Percentiles rank a stretch among this genome's conserved stretches.
These are phyloP conservation scores for Vitis rotundifolia DNA, from an alignment of 164 flowering plant species.

Conservation along the genomic window DNA sequence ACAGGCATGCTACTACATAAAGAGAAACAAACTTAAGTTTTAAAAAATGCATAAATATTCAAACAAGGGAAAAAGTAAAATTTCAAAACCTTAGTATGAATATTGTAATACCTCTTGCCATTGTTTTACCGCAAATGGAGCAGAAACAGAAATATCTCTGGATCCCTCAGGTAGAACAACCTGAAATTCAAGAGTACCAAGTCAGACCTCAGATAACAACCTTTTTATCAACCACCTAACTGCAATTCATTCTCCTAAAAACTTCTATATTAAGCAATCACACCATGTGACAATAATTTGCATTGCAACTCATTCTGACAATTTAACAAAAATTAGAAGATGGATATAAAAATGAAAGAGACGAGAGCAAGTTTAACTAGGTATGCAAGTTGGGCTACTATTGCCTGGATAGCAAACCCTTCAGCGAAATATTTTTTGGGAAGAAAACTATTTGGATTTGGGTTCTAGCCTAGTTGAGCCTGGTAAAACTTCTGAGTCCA, in stretches of 20 bases:
- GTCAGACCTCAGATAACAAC: background rate
- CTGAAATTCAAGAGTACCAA: slow-evolving; percentile 36
- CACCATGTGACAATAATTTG: too few species aligned
- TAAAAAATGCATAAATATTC: background rate
- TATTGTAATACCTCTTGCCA: slow-evolving; percentile 58
- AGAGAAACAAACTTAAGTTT: background rate
- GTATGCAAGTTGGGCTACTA: too few species aligned
- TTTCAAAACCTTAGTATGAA: background rate
- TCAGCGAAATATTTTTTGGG: too few species aligned
- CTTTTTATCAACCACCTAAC: background rate
- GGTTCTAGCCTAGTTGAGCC: too few species aligned
- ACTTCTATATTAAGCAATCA: too few species aligned
- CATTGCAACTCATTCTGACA: too few species aligned
- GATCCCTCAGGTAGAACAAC: slow-evolving; percentile 97
- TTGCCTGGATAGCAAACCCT: too few species aligned
- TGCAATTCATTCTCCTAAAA: background rate
- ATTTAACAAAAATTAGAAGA: too few species aligned
- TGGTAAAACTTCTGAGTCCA: background rate
- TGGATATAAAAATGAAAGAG: too few species aligned
- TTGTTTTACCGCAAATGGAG: slow-evolving; percentile 78
- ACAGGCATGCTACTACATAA: background rate
- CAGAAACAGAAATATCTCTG: slow-evolving; percentile 64
- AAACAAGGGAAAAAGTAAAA: background rate
- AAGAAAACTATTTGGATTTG: too few species aligned
- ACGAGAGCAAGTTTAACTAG: too few species aligned